These are phyloP conservation scores for Phytophthora nicotianae DNA, from an alignment of 352 stramenopile species.

Conservation along the genomic window DNA sequence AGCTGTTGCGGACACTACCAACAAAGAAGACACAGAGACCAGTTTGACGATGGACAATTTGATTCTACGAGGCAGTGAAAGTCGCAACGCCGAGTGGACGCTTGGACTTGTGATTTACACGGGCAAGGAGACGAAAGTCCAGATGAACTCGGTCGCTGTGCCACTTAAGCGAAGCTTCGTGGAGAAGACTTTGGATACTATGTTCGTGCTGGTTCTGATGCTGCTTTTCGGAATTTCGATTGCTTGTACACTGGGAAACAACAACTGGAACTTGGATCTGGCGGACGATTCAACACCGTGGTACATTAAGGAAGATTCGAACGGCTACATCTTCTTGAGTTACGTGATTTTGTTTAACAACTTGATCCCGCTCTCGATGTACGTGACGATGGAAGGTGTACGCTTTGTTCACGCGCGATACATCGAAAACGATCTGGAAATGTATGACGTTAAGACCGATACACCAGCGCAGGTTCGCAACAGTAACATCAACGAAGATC, in stretches of 20 bases:
- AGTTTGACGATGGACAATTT: conserved; percentile 90
- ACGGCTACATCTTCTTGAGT: conserved; percentile 90
- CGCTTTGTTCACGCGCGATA: conserved; percentile 86
- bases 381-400: conserved; percentile 91
- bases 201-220: conserved; percentile 89
- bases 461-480: conserved; percentile 84
- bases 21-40: conserved; percentile 37
- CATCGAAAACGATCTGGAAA: conserved; percentile 86
- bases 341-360: conserved; percentile 93
- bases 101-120: conserved; percentile 88
- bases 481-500: conserved; percentile 90
- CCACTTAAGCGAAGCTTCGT: conserved; percentile 88
- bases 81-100: conserved; percentile 86
- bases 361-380: conserved; percentile 88
- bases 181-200: conserved; percentile 86
- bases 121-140: conserved; percentile 83
- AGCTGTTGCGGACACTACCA: conserved; percentile 12
- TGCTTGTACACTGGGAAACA: conserved; percentile 82
- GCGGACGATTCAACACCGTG: conserved; percentile 56
- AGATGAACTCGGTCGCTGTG: conserved; percentile 83
- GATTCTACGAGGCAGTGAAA: conserved; percentile 85
- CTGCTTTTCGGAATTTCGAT: conserved; percentile 87
- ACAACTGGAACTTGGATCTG: conserved; percentile 81
- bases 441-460: conserved; percentile 78
- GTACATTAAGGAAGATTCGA: conserved; percentile 71